Conservation (phyloP, 1,139 yeast genomes). For the Diutina scorzettiae region DNA sequence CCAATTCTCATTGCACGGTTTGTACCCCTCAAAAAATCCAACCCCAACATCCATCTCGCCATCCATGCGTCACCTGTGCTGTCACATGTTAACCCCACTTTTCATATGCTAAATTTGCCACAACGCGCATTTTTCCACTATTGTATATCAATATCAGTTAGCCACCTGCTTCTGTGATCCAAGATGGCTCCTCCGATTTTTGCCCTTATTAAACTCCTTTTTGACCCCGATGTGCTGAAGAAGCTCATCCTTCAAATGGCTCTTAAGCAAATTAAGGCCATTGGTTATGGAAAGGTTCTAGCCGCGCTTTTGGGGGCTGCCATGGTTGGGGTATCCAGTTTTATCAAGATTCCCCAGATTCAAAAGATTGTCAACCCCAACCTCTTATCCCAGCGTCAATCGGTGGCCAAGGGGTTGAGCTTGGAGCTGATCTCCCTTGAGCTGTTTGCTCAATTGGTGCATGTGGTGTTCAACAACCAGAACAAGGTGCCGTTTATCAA, state of each 20-base stretch:
- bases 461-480: conserved; percentile 29
- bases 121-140: no score
- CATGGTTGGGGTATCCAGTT: conserved; percentile 29
- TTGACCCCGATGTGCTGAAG: conserved; percentile 30
- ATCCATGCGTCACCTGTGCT: no score
- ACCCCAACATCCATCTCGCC: no score
- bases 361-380: conserved; percentile 22
- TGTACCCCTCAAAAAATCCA: no score
- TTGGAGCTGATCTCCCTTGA: conserved; percentile 27
- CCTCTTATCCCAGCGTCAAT: conserved; percentile 16
- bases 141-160: no score
- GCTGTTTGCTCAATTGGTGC: conserved; percentile 27
- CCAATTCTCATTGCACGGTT: no score
- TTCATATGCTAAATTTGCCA: no score
- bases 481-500: conserved; percentile 25
- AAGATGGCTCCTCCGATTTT: conserved; percentile 5
- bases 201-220: conserved; percentile 20
- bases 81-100: no score
- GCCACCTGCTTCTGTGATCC: no score
- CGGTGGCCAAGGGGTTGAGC: conserved; percentile 29
- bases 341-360: conserved; percentile 34
- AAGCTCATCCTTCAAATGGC: conserved; percentile 29
- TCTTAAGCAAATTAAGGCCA: conserved; percentile 23
- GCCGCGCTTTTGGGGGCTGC: conserved; percentile 24
- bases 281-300: conserved; percentile 26